These are phyloP conservation scores for Septoria petroselini DNA, from an alignment of 2,329 filamentous ascomycete species.

Conservation along the genomic window DNA sequence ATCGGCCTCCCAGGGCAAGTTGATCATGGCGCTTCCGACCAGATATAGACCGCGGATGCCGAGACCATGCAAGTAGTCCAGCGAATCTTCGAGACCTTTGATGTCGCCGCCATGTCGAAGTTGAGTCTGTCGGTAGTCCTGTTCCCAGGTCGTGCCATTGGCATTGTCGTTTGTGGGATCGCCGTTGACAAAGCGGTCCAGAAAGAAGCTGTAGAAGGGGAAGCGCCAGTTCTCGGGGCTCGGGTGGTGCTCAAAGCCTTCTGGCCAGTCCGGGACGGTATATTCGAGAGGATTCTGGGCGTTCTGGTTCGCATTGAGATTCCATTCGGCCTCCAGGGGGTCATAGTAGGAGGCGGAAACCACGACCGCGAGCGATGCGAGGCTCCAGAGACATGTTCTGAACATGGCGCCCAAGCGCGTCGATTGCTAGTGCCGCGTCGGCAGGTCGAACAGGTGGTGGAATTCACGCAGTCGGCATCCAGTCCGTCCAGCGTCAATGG, in stretches of 20 bases:
- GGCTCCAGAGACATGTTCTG: constrained; percentile 23
- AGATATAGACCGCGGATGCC: constrained; percentile 61
- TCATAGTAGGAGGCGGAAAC: constrained; percentile 45
- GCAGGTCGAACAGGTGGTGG: constrained; percentile 18
- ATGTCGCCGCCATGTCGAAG: constrained; percentile 63
- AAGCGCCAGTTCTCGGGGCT: constrained; percentile 64
- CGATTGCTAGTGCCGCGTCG: constrained; percentile 21
- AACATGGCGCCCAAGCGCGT: constrained; percentile 26
- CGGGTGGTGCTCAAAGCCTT: constrained; percentile 43
- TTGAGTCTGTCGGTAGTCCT: constrained; percentile 59
- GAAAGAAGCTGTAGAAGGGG: constrained; percentile 63
- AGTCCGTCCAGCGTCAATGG: constrained; percentile 7
- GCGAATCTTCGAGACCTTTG: constrained; percentile 55
- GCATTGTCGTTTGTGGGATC: constrained; percentile 62
- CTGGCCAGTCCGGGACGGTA: constrained; percentile 47
- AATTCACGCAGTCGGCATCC: constrained; percentile 25
- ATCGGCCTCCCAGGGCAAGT: constrained; percentile 62
- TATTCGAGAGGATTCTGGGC: constrained; percentile 59
- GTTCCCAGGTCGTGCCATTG: constrained; percentile 60
- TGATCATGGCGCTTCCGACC: constrained; percentile 62
- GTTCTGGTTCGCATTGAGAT: constrained; percentile 58
- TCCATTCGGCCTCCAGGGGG: constrained; percentile 52
- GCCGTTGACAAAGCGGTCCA: constrained; percentile 64
- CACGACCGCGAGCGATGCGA: constrained; percentile 26
- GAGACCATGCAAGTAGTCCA: constrained; percentile 64